Evolutionary conservation across 2,329 filamentous ascomycete genomes (phyloP).

Genomic region (Fusarium pininemorale): DNA sequence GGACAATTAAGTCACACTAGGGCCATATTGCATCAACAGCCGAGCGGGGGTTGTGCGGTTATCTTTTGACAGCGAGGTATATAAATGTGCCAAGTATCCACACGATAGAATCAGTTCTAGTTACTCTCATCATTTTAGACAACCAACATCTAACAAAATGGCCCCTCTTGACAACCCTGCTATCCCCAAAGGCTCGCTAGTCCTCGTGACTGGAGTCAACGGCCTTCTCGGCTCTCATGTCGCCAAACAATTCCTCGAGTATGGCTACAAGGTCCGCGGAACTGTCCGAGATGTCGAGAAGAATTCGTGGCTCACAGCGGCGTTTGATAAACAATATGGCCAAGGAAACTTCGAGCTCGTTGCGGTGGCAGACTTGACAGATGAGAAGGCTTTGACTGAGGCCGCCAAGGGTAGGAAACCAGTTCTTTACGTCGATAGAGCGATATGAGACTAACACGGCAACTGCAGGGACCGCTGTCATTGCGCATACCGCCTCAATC

Average conservation of each 20-base stretch:
- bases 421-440: fast-evolving
- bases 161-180: conserved; percentile 27
- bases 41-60: neutral
- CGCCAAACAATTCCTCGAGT: conserved; percentile 49
- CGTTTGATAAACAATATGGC: conserved; percentile 48
- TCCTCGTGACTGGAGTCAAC: conserved; percentile 55
- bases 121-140: neutral
- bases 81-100: neutral
- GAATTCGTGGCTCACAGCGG: conserved; percentile 43
- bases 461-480: conserved; percentile 35
- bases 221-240: conserved; percentile 54
- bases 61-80: neutral
- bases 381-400: conserved; percentile 38
- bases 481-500: conserved; percentile 52
- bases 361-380: conserved; percentile 47
- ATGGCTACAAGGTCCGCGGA: conserved; percentile 56
- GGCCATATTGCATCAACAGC: neutral
- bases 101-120: neutral
- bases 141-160: neutral
- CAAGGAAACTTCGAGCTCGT: conserved; percentile 47
- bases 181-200: conserved; percentile 41
- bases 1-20: neutral
- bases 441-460: fast-evolving
- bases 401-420: conserved; percentile 38
- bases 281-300: conserved; percentile 51